Evolutionary conservation across 148 eudicot species (phyloP), one percentile per base, ranked within the genome.

Genomic region (Cornus controversa): DNA sequence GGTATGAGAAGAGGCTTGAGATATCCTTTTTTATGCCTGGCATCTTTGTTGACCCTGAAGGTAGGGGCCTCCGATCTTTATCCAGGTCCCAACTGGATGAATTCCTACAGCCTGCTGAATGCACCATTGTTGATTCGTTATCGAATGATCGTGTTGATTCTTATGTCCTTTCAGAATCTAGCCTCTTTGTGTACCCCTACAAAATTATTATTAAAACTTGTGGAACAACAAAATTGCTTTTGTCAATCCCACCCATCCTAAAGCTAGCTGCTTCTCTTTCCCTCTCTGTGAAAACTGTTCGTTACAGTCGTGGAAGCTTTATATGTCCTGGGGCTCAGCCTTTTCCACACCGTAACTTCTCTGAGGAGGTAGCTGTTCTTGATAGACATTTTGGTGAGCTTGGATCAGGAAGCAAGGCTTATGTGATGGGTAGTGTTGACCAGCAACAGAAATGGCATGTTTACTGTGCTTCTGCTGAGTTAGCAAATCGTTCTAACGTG

Each of bases 1-100:
- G 96, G 29, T 90, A 84, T 23, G 96, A 90, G 72, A 90, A 91
- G 80, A 84, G 96, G 84, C 93, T 91, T 23, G 96, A 91, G 73
- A 85, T 91, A 25, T 78, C 83, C 0, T 91, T 91, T 40, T 79
- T 71, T 71, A 85, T 85, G 75, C 85, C 90, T 62, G 77, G 86
- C 31, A 77, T 77, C 15, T 85, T 85, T 67, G 63, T 80, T 62
- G 92, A 88, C 66, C 85, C 87, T 37, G 82, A 57, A 73, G 88
- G 91, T 31, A 50, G 60, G 31, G 93, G 93, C 76, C 90, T 90
- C 60, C 89, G 91, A n/a, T 54, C 90, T 73, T 74, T 91, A 29
- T 79, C 91, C 25, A 87, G 80, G 84, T 73, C 79, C 37, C 90
- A 91, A 71, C 64, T 91, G 75, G 91, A 88, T 80, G 86, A 88